Conservation (phyloP, 1,139 yeast species). For the Blastobotrys apis region DNA sequence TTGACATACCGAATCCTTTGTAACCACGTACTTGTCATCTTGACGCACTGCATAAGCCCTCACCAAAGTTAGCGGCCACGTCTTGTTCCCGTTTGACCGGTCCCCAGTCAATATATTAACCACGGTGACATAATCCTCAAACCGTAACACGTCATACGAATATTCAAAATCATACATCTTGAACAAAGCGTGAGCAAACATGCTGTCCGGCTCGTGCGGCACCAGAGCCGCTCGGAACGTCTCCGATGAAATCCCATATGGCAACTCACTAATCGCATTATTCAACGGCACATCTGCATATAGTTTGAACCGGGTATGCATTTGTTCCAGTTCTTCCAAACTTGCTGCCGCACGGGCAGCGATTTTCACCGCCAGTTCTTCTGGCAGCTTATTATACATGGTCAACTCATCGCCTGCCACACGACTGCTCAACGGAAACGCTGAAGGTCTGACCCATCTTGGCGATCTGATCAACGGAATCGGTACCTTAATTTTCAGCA, state of each 20-base stretch:
- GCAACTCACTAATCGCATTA: background rate
- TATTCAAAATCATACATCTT: conserved; percentile 25
- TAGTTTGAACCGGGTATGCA: conserved; percentile 1
- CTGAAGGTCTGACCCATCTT: conserved; percentile 27
- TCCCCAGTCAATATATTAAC: no score
- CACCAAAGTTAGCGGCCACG: no score
- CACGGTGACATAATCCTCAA: conserved; percentile 23
- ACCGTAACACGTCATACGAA: conserved; percentile 27
- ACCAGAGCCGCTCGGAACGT: conserved; percentile 10
- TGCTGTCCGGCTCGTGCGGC: conserved; percentile 13
- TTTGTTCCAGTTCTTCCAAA: conserved; percentile 9
- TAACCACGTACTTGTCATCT: background rate
- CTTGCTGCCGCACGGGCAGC: background rate
- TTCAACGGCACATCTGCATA: background rate
- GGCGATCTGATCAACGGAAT: conserved; percentile 31
- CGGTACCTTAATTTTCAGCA: conserved; percentile 28
- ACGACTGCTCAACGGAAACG: conserved; percentile 16
- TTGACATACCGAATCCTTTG: conserved; percentile 5
- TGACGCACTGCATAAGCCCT: no score
- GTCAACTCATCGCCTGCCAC: background rate
- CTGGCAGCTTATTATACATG: conserved; percentile 3
- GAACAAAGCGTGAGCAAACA: conserved; percentile 10
- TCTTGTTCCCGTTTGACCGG: no score
- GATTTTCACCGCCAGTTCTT: conserved; percentile 5
- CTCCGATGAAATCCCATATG: conserved; percentile 5